Evolutionary conservation across 805 yeast species (phyloP).

Genomic region (Scheffersomyces coipomensis): DNA sequence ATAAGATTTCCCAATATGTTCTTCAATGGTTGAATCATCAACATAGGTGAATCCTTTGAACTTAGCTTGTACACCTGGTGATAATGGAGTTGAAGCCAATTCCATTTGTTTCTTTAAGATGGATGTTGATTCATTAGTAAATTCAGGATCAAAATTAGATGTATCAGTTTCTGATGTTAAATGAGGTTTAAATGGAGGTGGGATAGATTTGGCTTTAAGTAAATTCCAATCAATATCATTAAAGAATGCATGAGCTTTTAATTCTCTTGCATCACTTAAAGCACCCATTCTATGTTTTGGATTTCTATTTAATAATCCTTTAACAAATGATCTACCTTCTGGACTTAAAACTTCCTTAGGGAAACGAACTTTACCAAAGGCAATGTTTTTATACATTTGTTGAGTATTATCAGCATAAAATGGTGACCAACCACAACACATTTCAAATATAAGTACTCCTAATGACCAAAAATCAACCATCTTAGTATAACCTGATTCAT

Average conservation of each 20-base stretch:
- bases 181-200: conserved; percentile 97
- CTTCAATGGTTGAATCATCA: conserved; percentile 90
- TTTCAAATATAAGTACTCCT: conserved; percentile 94
- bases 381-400: conserved; percentile 98
- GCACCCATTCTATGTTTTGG: conserved; percentile 96
- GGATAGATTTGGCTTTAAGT: conserved; percentile 73
- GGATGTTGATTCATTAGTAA: conserved; percentile 88
- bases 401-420: conserved; percentile 97
- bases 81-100: conserved; percentile 74
- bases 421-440: conserved; percentile 99
- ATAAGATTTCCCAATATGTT: conserved; percentile 54
- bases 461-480: conserved; percentile 99
- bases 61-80: conserved; percentile 94
- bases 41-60: conserved; percentile 97
- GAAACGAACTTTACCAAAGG: conserved; percentile 95
- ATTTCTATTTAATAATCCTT: conserved; percentile 90
- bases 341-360: conserved; percentile 92
- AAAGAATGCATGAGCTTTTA: conserved; percentile 90
- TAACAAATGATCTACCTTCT: conserved; percentile 94
- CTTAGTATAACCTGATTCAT: conserved; percentile 95
- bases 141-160: conserved; percentile 96
- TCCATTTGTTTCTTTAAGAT: conserved; percentile 67
- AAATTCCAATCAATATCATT: conserved; percentile 88
- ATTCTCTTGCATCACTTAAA: conserved; percentile 85
- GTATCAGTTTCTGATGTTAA: conserved; percentile 89